Base-by-base conservation (phyloP, 345 rosid genomes). In the Isatis tinctoria region DNA sequence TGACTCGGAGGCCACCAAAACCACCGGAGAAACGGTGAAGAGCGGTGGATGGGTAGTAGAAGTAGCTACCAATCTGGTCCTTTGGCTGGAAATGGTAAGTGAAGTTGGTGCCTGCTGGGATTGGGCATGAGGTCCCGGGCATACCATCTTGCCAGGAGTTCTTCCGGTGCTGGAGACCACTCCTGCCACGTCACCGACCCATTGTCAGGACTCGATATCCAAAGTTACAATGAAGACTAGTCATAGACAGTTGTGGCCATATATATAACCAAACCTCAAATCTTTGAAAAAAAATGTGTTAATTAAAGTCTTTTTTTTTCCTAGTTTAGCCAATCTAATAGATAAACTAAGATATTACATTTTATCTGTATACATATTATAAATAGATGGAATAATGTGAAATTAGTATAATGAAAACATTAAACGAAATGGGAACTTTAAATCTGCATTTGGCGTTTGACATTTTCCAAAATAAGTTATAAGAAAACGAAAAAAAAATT, bases 51-150 rank as follows among this genome's bases (percentile, higher is more conserved):
- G 96, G 96, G 74, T 84, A 87, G 73, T 90, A 90, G 32, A 82
- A 76, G 84, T 83, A 89, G 76, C 90, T 87, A 10, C 95, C 95
- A 18, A 92, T 92, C 76, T 92, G 96, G 51, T 93, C 98, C 86
- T 92, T 92, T 1, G 88, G 92, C 75, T 92, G 97, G 86, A 88
- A 90, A 18, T 76, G 83, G 78, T 88, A 92, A 14, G 98, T 90
- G 82, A 13, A 84, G 83, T 93, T 93, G 40, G 80, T 77, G 4
- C 98, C 92, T 0, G 97, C 83, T 1, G 52, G 78, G 61, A 90
- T 88, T 0, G 98, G 97, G 78, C 97, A 93, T 39, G 83, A 84
- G 17, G 96, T 90, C 20, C 97, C 98, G 0, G 67, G 51, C 7
- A 74, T 35, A 8, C 98, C 98, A 35, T 92, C 98, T 59, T 84